These are phyloP conservation scores for Carex arenaria DNA, from an alignment of 202 grass and related monocot species.

Conservation along the genomic window DNA sequence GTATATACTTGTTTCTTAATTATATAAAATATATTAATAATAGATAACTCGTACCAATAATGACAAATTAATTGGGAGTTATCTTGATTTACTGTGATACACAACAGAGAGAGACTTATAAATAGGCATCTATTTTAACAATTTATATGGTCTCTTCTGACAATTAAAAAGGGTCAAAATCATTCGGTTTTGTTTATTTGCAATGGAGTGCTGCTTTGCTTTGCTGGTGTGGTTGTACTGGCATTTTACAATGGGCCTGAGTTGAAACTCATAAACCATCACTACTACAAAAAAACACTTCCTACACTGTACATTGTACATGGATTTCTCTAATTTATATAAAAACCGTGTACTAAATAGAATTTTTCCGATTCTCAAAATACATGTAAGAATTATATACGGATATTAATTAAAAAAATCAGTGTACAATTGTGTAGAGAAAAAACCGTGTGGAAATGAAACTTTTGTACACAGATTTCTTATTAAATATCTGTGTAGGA, in stretches of 20 bases:
- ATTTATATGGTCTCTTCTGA: not conserved
- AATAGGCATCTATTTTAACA: not conserved
- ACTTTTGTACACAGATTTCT: too few relatives aligned
- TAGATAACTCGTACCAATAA: too few relatives aligned
- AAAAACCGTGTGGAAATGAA: too few relatives aligned
- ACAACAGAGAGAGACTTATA: not conserved
- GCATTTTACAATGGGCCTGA: conserved; percentile 63
- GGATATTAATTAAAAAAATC: too few relatives aligned
- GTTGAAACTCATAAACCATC: conserved; percentile 17
- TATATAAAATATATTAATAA: not conserved
- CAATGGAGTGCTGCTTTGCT: conserved; percentile 46
- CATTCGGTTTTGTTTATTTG: not conserved
- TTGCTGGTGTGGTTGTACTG: conserved; percentile 45
- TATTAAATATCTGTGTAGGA: too few relatives aligned
- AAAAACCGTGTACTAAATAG: too few relatives aligned
- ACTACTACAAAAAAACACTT: too few relatives aligned
- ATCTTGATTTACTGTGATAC: not conserved
- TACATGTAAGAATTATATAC: too few relatives aligned
- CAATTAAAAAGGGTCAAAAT: not conserved
- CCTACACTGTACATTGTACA: too few relatives aligned
- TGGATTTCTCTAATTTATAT: too few relatives aligned
- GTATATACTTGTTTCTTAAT: not conserved
- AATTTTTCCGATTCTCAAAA: too few relatives aligned
- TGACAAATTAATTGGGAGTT: not conserved
- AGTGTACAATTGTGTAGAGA: too few relatives aligned